A percentile compares a stretch with the other conserved stretches of the same genome.
Evolutionary conservation across 305 asterid genomes (phyloP).

Genomic region (Fraxinus baroniana): DNA sequence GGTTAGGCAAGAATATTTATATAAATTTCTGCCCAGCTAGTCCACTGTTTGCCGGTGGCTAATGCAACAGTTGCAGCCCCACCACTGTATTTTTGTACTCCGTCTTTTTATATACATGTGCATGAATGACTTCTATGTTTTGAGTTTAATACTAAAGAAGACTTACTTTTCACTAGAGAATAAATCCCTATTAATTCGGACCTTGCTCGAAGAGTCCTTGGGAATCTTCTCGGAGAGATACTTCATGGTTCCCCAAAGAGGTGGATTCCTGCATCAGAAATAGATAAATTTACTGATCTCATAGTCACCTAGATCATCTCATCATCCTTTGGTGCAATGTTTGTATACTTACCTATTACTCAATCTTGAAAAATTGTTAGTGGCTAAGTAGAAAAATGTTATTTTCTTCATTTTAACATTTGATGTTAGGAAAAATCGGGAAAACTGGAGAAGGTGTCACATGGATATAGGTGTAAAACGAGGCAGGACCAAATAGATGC

Average conservation of each 20-base stretch:
- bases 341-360: background rate
- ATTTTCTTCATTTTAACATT: background rate
- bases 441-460: background rate
- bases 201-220: slow-evolving; percentile 86
- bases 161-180: slow-evolving; percentile 85
- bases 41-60: background rate
- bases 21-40: background rate
- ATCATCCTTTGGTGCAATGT: background rate
- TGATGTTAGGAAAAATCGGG: background rate
- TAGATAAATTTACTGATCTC: background rate
- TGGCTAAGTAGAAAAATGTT: background rate
- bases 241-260: slow-evolving; percentile 97
- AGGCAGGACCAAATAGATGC: background rate
- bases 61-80: background rate
- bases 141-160: background rate
- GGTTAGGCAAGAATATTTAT: background rate
- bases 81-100: background rate
- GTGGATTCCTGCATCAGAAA: slow-evolving; percentile 65
- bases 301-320: background rate
- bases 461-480: background rate
- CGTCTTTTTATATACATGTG: background rate
- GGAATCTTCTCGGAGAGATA: slow-evolving; percentile 88
- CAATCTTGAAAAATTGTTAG: background rate
- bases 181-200: slow-evolving; percentile 83
- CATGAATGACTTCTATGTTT: background rate